phyloP scores from a whole-genome alignment of 2,329 filamentous ascomycete species.

The Diaporthe longicolla region DNA sequence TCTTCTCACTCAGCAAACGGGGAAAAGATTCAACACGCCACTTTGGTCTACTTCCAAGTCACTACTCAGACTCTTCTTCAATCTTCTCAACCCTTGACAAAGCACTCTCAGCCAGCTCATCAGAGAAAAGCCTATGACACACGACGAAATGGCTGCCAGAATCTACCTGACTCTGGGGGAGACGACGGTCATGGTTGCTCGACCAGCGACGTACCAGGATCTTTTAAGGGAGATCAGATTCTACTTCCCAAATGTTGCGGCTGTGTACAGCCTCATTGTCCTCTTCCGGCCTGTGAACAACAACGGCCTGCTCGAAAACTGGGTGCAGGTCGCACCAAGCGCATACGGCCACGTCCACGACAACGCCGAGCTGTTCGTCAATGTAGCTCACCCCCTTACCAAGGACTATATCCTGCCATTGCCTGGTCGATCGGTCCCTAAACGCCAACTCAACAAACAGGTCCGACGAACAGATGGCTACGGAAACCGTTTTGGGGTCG shows the following conservation, averaged over 20 bases:
- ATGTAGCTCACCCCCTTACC: slow-evolving; percentile 38
- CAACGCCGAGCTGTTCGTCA: slow-evolving; percentile 19
- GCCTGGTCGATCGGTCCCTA: slow-evolving; percentile 24
- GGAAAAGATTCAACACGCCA: not conserved
- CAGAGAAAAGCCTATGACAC: not conserved
- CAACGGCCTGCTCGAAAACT: not conserved
- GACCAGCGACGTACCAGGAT: slow-evolving; percentile 14
- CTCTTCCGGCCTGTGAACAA: not conserved
- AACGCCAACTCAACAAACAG: not conserved
- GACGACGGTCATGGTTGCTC: slow-evolving; percentile 12
- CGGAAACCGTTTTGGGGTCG: not conserved
- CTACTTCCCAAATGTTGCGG: slow-evolving; percentile 1
- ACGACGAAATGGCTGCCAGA: slow-evolving; percentile 3
- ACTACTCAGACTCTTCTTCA: not conserved
- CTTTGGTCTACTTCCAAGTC: not conserved
- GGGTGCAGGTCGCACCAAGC: slow-evolving; percentile 30
- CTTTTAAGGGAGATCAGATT: not conserved
- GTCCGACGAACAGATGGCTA: not conserved
- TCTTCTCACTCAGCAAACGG: not conserved
- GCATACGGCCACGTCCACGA: slow-evolving; percentile 22
- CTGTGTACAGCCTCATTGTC: slow-evolving; percentile 5
- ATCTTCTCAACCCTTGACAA: not conserved
- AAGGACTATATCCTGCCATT: slow-evolving; percentile 39
- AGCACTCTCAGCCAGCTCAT: not conserved
- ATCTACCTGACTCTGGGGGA: slow-evolving; percentile 16